These are phyloP conservation scores for Dimocarpus longan DNA, from an alignment of 345 rosid genomes.

Conservation along the genomic window DNA sequence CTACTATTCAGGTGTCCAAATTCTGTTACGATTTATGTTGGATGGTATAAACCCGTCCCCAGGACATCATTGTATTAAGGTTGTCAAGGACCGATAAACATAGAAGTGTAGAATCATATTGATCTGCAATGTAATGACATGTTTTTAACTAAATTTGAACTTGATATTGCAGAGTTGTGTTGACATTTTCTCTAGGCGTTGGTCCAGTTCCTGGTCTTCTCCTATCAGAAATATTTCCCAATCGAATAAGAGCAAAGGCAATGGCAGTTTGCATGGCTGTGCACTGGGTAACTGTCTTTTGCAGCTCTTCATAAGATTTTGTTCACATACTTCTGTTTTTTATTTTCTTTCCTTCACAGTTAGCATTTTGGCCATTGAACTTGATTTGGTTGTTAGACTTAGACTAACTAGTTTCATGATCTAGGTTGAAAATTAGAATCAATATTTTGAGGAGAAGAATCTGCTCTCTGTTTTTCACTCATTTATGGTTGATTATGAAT, in stretches of 20 bases:
- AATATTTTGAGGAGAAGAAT: too few species aligned
- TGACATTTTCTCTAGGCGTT: conserved; percentile 78
- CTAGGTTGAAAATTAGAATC: background rate
- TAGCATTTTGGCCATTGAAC: background rate
- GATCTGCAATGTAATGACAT: background rate
- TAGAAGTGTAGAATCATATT: background rate
- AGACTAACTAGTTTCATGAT: background rate
- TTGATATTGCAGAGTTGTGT: conserved; percentile 69
- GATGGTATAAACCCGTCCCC: background rate
- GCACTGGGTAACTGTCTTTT: conserved; percentile 73
- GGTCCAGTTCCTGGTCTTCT: conserved; percentile 95
- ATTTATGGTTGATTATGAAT: background rate
- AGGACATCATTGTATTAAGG: background rate
- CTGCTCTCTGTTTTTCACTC: too few species aligned
- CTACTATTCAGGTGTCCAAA: background rate
- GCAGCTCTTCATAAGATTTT: conserved; percentile 8
- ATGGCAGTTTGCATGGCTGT: conserved; percentile 89
- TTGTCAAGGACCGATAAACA: background rate
- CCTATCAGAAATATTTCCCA: conserved; percentile 86
- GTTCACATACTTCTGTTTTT: background rate
- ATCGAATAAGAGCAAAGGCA: conserved; percentile 85
- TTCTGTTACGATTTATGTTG: background rate
- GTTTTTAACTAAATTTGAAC: conserved; percentile 1
- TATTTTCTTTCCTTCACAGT: conserved; percentile 3
- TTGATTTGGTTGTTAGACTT: conserved; percentile 4